These are phyloP conservation scores for Talaromyces albobiverticillius DNA, from an alignment of 2,329 filamentous ascomycete genomes.

Conservation along the genomic window DNA sequence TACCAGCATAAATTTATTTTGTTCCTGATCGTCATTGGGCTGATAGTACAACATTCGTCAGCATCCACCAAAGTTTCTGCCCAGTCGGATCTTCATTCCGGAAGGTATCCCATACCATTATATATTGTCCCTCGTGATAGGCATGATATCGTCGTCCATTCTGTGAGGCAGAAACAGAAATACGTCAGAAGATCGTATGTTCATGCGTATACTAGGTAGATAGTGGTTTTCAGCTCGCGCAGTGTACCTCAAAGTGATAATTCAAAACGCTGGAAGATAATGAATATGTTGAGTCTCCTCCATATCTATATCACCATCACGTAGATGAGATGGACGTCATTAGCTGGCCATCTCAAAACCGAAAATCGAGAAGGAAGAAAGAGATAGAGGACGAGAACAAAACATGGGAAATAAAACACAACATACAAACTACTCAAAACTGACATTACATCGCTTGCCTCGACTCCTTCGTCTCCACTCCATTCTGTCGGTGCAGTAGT, in stretches of 20 bases:
- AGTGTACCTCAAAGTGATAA: conserved; percentile 18
- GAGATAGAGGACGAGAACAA: not conserved
- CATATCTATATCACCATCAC: not conserved
- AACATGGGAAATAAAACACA: not conserved
- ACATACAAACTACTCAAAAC: conserved; percentile 15
- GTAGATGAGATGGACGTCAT: not conserved
- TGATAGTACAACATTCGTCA: not conserved
- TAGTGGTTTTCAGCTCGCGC: not conserved
- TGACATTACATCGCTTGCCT: conserved; percentile 11
- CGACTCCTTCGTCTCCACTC: not conserved
- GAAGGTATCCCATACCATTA: conserved; percentile 15
- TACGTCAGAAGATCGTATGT: not conserved
- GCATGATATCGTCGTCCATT: conserved; percentile 18
- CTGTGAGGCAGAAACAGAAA: conserved; percentile 4
- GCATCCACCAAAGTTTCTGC: not conserved
- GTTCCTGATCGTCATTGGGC: conserved; percentile 18
- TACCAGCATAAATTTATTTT: conserved; percentile 17
- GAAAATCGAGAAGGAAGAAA: too few relatives aligned
- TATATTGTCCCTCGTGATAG: conserved; percentile 18
- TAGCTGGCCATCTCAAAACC: not conserved
- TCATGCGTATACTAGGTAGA: not conserved
- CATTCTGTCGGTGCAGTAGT: conserved; percentile 17
- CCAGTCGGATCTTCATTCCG: not conserved
- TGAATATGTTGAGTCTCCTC: conserved; percentile 16
- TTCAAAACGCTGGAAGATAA: conserved; percentile 17